Evolutionary conservation across 176 grass and related monocot species (phyloP), one percentile per base, ranked within the genome.

Genomic region (Thinopyrum elongatum): DNA sequence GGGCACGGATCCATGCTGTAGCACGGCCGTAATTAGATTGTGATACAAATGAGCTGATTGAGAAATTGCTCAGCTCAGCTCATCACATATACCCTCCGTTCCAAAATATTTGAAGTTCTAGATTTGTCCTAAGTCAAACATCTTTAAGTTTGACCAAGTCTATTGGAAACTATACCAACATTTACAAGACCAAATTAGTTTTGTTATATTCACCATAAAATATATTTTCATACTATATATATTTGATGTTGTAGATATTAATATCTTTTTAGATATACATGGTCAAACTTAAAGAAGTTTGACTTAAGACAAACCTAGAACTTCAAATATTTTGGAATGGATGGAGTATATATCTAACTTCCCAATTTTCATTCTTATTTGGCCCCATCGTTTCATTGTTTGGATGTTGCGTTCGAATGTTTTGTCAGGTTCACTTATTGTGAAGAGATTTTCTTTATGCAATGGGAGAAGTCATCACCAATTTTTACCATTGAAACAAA

Each of bases 361-460:
- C 30, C 68, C 46, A 46, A 19, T 71, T 84, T 33, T 58, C 60
- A 58, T 68, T 53, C n/a, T 69, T 22, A 30, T 68, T 78, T 55
- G 31, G 83, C 10, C 47, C 17, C 34, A 85, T 16, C 44, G 3
- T 85, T 81, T 47, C 60, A 57, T 39, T 42, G 15, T n/a, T 22
- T n/a, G 1, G 2, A 60, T 68, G 58, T 86, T 51, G 25, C 1
- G 3, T n/a, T 73, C 9, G 68, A 22, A 13, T 87, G 22, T 34
- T 80, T 76, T 1, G 0, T 17, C 75, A 89, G 90, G 87, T 80
- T 65, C 49, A 46, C 70, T 79, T 67, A 70, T 59, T 83, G 47
- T 70, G 60, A 86, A 83, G 76, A 92, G 71, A 79, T 70, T 57
- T 70, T 69, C 77, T 47, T 61, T 80, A 75, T 51, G 80, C 41